Conservation (phyloP, 2,329 filamentous ascomycete species). For the Didymella sp. region DNA sequence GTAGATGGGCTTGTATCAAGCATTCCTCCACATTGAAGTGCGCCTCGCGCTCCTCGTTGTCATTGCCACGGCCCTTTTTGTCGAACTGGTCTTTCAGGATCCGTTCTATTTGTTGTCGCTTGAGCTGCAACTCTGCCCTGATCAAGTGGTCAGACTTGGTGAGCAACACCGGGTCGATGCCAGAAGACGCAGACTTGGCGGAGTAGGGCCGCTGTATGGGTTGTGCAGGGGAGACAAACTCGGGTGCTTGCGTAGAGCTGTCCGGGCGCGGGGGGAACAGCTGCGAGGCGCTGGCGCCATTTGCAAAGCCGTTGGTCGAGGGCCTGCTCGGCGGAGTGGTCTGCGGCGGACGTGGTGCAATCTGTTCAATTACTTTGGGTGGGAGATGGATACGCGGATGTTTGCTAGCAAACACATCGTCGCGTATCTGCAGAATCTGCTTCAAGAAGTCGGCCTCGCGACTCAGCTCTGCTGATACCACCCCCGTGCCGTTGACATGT, state of each 20-base stretch:
- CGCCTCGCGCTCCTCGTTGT: slow-evolving; percentile 56
- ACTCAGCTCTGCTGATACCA: slow-evolving; percentile 47
- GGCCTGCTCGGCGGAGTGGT: slow-evolving; percentile 38
- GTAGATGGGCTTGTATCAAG: slow-evolving; percentile 67
- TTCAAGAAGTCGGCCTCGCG: slow-evolving; percentile 66
- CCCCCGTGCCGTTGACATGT: slow-evolving; percentile 44
- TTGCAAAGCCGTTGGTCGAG: slow-evolving; percentile 41
- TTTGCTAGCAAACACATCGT: slow-evolving; percentile 79
- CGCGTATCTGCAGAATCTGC: slow-evolving; percentile 80
- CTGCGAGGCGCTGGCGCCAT: slow-evolving; percentile 34
- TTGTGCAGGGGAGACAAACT: slow-evolving; percentile 31
- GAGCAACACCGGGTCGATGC: slow-evolving; percentile 82
- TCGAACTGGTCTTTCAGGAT: slow-evolving; percentile 78
- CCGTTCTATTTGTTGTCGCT: slow-evolving; percentile 82
- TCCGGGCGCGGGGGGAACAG: slow-evolving; percentile 41
- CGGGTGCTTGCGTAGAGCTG: slow-evolving; percentile 35
- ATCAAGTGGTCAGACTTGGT: slow-evolving; percentile 86
- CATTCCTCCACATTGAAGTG: slow-evolving; percentile 53
- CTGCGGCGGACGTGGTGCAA: slow-evolving; percentile 45
- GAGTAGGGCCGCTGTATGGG: slow-evolving; percentile 43
- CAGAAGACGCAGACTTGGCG: slow-evolving; percentile 62
- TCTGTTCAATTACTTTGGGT: slow-evolving; percentile 57
- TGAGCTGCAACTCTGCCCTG: slow-evolving; percentile 79
- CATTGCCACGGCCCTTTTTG: slow-evolving; percentile 59
- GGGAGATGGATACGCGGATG: slow-evolving; percentile 69